Evolutionary conservation across 139 green algal species (phyloP).

Genomic region (Parachlorella kessleri): DNA sequence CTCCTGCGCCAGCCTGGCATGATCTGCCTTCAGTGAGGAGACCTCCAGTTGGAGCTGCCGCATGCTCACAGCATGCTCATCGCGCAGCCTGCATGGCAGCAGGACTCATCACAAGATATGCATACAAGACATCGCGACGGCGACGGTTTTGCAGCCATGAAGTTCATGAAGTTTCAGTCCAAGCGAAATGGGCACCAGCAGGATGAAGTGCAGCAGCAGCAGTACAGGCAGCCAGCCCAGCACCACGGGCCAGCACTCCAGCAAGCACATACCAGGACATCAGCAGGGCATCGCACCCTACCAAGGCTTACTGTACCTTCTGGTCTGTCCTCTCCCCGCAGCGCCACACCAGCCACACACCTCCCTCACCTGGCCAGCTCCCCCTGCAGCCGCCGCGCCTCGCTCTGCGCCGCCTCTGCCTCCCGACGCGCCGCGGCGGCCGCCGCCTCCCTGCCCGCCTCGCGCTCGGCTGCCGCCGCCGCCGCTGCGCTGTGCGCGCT

Average conservation of each 20-base stretch:
- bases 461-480: background rate
- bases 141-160: too few relatives aligned
- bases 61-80: background rate
- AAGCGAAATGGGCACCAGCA: background rate
- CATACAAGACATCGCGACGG: too few relatives aligned
- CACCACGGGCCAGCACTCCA: too few relatives aligned
- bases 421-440: background rate
- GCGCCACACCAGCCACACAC: too few relatives aligned
- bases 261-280: too few relatives aligned
- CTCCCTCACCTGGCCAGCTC: background rate
- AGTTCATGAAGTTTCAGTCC: too few relatives aligned
- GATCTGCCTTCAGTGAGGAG: background rate
- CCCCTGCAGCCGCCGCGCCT: constrained; percentile 8
- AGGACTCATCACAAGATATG: too few relatives aligned
- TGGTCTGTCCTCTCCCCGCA: too few relatives aligned
- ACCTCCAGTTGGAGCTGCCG: constrained; percentile 14
- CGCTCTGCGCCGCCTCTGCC: background rate
- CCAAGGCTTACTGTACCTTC: too few relatives aligned
- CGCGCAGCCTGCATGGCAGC: background rate
- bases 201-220: background rate
- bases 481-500: background rate
- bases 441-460: background rate
- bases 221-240: too few relatives aligned
- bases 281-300: too few relatives aligned
- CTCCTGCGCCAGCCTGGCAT: background rate